Evolutionary conservation across 179 eudicot genomes (phyloP).

Genomic region (Gypsophila paniculata): DNA sequence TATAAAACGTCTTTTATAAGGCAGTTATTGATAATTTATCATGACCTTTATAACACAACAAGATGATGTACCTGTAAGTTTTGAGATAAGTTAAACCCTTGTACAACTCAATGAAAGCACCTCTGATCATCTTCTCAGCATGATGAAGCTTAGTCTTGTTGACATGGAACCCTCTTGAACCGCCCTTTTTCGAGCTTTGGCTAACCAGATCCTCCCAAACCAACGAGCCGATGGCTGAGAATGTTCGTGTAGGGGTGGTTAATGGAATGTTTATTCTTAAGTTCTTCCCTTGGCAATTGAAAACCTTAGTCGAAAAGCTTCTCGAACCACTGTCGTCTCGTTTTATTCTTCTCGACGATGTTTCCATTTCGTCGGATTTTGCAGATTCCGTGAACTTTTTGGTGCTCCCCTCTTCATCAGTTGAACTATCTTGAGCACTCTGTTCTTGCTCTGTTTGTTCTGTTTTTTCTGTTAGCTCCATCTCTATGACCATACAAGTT

Average conservation of each 20-base stretch:
- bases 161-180: conserved; percentile 51
- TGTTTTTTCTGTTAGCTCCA: conserved; percentile 42
- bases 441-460: conserved; percentile 48
- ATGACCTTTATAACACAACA: not conserved
- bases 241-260: conserved; percentile 67
- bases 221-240: conserved; percentile 71
- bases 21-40: no score
- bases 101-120: conserved; percentile 82
- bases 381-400: conserved; percentile 34
- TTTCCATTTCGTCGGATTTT: conserved; percentile 42
- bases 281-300: conserved; percentile 58
- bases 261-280: conserved; percentile 68
- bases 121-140: conserved; percentile 85
- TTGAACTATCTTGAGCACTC: conserved; percentile 21
- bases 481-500: conserved; percentile 30
- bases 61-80: conserved; percentile 55
- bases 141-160: conserved; percentile 65
- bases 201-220: conserved; percentile 69
- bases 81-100: conserved; percentile 77
- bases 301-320: conserved; percentile 40
- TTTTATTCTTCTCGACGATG: conserved; percentile 35
- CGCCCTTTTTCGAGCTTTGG: conserved; percentile 61
- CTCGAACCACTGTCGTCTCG: conserved; percentile 49
- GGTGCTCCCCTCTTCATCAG: conserved; percentile 31
- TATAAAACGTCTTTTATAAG: no score